These are phyloP conservation scores for Globisporangium takayamanum DNA, from an alignment of 352 stramenopile genomes.

Conservation along the genomic window DNA sequence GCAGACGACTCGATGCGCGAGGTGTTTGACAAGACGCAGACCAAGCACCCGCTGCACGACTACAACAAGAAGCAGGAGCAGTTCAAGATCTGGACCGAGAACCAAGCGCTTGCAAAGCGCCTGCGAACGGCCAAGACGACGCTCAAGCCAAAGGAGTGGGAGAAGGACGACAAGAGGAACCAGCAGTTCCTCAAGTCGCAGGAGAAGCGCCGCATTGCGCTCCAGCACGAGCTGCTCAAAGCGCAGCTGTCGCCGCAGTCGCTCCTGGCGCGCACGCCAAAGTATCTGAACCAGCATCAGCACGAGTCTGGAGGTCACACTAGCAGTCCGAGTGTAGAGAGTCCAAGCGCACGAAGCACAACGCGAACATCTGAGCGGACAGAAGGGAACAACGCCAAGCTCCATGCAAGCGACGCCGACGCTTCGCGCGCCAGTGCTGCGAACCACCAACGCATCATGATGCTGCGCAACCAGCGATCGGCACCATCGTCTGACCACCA, in stretches of 20 bases:
- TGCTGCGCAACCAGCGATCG: slow-evolving; percentile 37
- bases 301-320: slow-evolving; percentile 7
- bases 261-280: slow-evolving; percentile 19
- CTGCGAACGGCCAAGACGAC: slow-evolving; percentile 60
- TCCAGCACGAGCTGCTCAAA: slow-evolving; percentile 50
- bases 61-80: slow-evolving; percentile 68
- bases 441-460: slow-evolving; percentile 53
- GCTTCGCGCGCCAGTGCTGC: slow-evolving; percentile 23
- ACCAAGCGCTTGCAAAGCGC: slow-evolving; percentile 60
- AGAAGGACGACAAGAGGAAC: slow-evolving; percentile 68
- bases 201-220: slow-evolving; percentile 33
- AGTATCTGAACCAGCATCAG: slow-evolving; percentile 12
- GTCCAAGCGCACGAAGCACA: neutral
- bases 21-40: neutral
- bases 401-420: neutral
- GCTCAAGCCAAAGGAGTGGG: slow-evolving; percentile 58
- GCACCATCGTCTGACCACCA: slow-evolving; percentile 1
- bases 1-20: slow-evolving; percentile 1
- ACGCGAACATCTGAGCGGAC: neutral
- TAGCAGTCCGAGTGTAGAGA: neutral
- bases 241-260: slow-evolving; percentile 36
- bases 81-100: slow-evolving; percentile 66
- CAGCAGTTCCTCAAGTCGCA: slow-evolving; percentile 59
- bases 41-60: slow-evolving; percentile 18
- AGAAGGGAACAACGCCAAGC: neutral